Base-by-base conservation (phyloP, 179 eudicot species). In the Pouteria campechiana region DNA sequence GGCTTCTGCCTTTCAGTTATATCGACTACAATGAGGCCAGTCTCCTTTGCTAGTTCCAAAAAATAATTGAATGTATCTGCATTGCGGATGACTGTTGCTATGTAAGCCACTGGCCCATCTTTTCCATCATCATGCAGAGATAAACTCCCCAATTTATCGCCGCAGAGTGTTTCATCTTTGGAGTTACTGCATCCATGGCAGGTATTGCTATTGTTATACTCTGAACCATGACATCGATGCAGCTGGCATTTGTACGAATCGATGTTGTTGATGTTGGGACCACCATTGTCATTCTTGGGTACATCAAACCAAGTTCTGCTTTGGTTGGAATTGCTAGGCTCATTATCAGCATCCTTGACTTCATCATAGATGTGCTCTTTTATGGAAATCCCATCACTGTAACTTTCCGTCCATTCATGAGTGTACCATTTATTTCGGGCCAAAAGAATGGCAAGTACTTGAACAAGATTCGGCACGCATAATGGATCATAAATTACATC, bases 401-500 rank as follows among this genome's bases (percentile, higher is more conserved):
- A n/a, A 32, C 20, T 10, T 19, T 28, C 41, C n/a, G 36, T 33
- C 13, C 11, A 32, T 25, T 17, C 19, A n/a, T 45, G 27, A 27
- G 40, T 4, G 25, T 0, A 4, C 15, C 57, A 23, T 29, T 37
- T 56, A 34, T 60, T 55, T 19, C 31, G 65, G 36, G 55, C 57
- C 47, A 90, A 57, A 40, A 81, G 70, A 41, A 45, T 13, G n/a
- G 68, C 36, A 37, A 90, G 76, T 16, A 90, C 72, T 44, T 77
- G 76, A 50, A 86, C 63, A 19, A 86, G 96, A 66, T 90, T 75
- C 0, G 96, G 92, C 50, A 90, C 70, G 73, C 83, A 82, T 23
- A 68, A 53, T 7, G 94, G 98, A 44, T 90, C 66, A 51, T 90
- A 90, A 21, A 86, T 82, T 30, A 90, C 81, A 57, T 90, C 98